These are phyloP conservation scores for Talaromyces sp. DNA, from an alignment of 2,329 filamentous ascomycete species.

Conservation along the genomic window DNA sequence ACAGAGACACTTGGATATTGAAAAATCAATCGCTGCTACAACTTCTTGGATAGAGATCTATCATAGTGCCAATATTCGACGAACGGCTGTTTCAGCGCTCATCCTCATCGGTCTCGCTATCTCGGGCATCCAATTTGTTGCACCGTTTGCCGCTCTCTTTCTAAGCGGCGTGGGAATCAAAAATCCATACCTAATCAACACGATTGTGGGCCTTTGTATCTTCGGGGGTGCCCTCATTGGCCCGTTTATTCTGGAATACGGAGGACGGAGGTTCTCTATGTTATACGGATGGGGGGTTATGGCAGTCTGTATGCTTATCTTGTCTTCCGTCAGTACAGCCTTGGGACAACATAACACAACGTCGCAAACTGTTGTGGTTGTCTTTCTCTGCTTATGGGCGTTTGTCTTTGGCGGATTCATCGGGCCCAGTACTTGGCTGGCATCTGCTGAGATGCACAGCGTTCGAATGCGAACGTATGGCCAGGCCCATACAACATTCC, in stretches of 20 bases:
- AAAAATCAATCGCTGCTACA: slow-evolving; percentile 12
- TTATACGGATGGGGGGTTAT: slow-evolving; percentile 25
- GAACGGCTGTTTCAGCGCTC: slow-evolving; percentile 26
- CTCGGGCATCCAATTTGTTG: slow-evolving; percentile 28
- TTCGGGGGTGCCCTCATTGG: slow-evolving; percentile 20
- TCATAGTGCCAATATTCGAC: slow-evolving; percentile 19
- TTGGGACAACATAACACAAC: slow-evolving; percentile 12
- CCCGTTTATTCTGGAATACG: slow-evolving; percentile 24
- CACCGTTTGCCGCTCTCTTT: slow-evolving; percentile 19
- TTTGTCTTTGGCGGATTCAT: slow-evolving; percentile 30
- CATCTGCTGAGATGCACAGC: slow-evolving; percentile 31
- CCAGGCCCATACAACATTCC: slow-evolving; percentile 24
- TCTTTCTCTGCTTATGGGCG: slow-evolving; percentile 30
- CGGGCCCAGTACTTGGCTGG: slow-evolving; percentile 23
- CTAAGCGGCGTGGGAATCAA: slow-evolving; percentile 25
- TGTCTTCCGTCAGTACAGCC: slow-evolving; percentile 22
- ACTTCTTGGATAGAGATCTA: slow-evolving; percentile 30
- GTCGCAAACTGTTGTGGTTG: slow-evolving; percentile 25
- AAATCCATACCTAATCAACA: slow-evolving; percentile 25
- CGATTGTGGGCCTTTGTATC: slow-evolving; percentile 22
- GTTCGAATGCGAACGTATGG: slow-evolving; percentile 30
- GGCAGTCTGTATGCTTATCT: slow-evolving; percentile 27
- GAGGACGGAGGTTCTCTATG: slow-evolving; percentile 26
- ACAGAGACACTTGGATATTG: slow-evolving; percentile 24
- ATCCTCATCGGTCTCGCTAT: slow-evolving; percentile 30